Base-by-base conservation (phyloP, 1,139 yeast species). In the Yamadazyma kanchanaburiensis region DNA sequence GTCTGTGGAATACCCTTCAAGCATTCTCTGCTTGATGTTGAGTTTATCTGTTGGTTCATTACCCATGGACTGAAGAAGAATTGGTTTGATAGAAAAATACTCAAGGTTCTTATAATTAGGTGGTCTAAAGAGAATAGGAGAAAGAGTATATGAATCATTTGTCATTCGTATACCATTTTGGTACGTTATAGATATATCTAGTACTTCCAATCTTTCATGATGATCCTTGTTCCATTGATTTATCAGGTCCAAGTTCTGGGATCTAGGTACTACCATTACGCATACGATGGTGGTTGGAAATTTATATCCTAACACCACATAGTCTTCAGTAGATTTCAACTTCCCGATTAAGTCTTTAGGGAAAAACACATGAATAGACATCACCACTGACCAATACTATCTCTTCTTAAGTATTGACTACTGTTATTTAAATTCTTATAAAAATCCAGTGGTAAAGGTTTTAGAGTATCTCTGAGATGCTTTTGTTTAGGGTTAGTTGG, bases 41-140 rank as follows among this genome's bases (percentile, higher is more conserved):
- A 35, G 23, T 11, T 34, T 7, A 18, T 7, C 7, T 11, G 5
- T 8, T 6, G 13, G 26, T 4, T 14, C 7, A 6, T 16, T 9
- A 22, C 40, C 64, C 53, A 71, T 66, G 2, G 82, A 69, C 39
- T 82, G 88, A 29, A 82, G 68, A 20, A 75, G 65, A 23, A 82
- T 83, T 0, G 96, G 95, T 15, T 70, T 63, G 4, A 84, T 57
- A 0, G 96, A 80, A 43, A 79, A 83, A 52, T 84, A 87, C 46
- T 89, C 96, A 68, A 91, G 71, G 38, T 76, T 72, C 25, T 67
- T 66, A 15, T 84, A 77, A 30, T 75, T 72, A 0, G 97, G 97
- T 1, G 94, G 85, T 20, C 75, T 74, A 52, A 79, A 89, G n/a
- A n/a, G n/a, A n/a, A n/a, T n/a, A n/a, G n/a, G n/a, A n/a, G n/a